phyloP scores from a whole-genome alignment of 768 basidiomycete genomes.

The Termitomyces sp. region DNA sequence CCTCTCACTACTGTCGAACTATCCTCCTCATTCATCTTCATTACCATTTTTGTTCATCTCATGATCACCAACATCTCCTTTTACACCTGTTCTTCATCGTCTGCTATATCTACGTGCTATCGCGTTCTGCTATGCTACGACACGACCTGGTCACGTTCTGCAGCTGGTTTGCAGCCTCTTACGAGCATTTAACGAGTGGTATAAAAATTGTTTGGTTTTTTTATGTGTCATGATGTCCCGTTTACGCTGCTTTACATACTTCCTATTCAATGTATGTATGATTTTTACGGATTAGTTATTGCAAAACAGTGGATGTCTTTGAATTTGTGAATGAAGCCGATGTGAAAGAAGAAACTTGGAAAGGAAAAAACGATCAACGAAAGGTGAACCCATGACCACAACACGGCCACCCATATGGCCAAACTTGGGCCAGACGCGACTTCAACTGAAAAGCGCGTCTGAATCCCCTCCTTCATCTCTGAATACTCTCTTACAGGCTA shows the following conservation, averaged over 20 bases:
- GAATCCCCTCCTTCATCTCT: conserved; percentile 11
- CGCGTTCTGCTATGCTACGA: conserved; percentile 2
- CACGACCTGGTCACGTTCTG: conserved; percentile 3
- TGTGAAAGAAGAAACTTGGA: conserved; percentile 3
- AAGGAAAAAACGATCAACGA: conserved; percentile 6
- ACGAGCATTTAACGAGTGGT: conserved; percentile 5
- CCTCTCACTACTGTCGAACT: not conserved
- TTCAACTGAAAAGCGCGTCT: conserved; percentile 27
- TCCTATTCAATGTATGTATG: conserved; percentile 1
- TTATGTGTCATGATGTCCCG: conserved; percentile 5
- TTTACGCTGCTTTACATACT: conserved; percentile 4
- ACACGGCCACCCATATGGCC: conserved; percentile 27
- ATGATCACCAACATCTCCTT: not conserved
- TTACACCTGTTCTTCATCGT: not conserved
- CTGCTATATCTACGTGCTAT: conserved; percentile 13
- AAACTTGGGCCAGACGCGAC: conserved; percentile 37
- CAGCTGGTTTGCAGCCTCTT: not conserved
- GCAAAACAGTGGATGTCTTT: not conserved
- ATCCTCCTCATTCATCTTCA: not conserved
- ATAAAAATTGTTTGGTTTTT: not conserved
- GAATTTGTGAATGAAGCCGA: not conserved
- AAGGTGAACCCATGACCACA: conserved; percentile 12
- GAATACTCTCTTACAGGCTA: conserved; percentile 5
- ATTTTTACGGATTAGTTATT: not conserved
- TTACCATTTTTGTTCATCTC: not conserved